Conservation (phyloP, 2,329 filamentous ascomycete species). For the Talaromyces islandicus region DNA sequence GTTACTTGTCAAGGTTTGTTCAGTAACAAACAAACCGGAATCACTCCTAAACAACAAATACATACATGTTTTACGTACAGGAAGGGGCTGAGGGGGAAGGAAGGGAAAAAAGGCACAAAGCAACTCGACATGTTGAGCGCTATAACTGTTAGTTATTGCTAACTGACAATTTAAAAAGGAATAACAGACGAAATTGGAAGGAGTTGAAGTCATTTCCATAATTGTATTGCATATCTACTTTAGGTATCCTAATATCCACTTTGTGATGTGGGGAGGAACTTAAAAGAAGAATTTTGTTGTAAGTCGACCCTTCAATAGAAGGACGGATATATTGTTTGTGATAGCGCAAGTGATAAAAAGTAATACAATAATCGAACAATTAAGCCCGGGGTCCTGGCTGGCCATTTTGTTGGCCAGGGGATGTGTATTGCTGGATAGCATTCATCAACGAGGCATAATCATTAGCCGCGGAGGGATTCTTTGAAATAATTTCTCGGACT, state of each 20-base stretch:
- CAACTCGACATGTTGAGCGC: not conserved
- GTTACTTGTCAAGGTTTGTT: not conserved
- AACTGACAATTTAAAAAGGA: not conserved
- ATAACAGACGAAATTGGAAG: no score
- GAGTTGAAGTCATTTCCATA: not conserved
- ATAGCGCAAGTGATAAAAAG: not conserved
- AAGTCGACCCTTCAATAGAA: not conserved
- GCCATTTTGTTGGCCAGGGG: not conserved
- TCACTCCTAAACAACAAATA: not conserved
- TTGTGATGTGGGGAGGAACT: not conserved
- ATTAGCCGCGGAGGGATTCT: conserved; percentile 58
- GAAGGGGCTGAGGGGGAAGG: no score
- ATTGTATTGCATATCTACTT: not conserved
- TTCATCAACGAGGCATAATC: conserved; percentile 45
- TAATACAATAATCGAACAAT: not conserved
- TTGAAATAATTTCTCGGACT: conserved; percentile 61
- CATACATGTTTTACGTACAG: not conserved
- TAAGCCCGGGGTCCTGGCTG: not conserved
- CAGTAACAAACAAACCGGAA: not conserved
- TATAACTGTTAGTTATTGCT: conserved; percentile 1
- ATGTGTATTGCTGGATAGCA: conserved; percentile 28
- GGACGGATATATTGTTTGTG: not conserved
- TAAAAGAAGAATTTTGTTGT: not conserved
- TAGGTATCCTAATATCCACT: not conserved
- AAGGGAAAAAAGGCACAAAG: not conserved